Conservation (phyloP, 192 early-diverging fungal species). For the Coemansia sp. region DNA sequence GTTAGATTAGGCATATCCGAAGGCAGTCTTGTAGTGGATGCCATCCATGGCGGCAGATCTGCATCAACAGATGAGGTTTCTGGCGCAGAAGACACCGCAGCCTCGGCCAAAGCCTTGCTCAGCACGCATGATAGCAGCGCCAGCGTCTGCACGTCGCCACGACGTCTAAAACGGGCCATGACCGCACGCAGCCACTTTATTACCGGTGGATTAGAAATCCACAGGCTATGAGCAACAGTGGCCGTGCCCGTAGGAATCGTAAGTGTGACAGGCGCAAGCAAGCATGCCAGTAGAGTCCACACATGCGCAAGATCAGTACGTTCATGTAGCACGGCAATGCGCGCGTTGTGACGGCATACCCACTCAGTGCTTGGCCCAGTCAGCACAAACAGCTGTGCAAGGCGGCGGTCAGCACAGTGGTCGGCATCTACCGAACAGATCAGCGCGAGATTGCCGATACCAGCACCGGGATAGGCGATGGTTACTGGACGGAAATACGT, state of each 20-base stretch:
- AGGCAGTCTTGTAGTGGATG: not conserved
- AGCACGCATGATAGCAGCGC: slow-evolving; percentile 48
- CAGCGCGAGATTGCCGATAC: slow-evolving; percentile 40
- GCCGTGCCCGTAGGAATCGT: not conserved
- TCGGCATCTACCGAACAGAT: slow-evolving; percentile 22
- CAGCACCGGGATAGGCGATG: slow-evolving; percentile 6
- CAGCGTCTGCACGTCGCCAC: slow-evolving; percentile 52
- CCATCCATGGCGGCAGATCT: slow-evolving; percentile 8
- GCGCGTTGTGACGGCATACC: slow-evolving; percentile 43
- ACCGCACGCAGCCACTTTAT: slow-evolving; percentile 31
- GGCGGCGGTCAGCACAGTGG: slow-evolving; percentile 18
- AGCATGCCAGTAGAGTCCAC: slow-evolving; percentile 41
- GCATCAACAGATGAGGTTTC: not conserved
- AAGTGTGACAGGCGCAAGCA: slow-evolving; percentile 11
- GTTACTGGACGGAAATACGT: slow-evolving; percentile 17
- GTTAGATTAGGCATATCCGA: not conserved
- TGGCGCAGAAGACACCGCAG: not conserved
- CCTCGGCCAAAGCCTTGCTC: slow-evolving; percentile 13
- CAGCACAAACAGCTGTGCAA: slow-evolving; percentile 41
- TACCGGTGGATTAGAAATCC: slow-evolving; percentile 30
- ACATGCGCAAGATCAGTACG: slow-evolving; percentile 24
- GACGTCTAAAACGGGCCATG: slow-evolving; percentile 28
- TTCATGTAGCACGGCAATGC: slow-evolving; percentile 15
- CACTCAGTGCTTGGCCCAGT: slow-evolving; percentile 17
- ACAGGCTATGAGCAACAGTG: slow-evolving; percentile 4